Base-by-base conservation (phyloP, 345 rosid genomes). In the Lepidium aucheri region DNA sequence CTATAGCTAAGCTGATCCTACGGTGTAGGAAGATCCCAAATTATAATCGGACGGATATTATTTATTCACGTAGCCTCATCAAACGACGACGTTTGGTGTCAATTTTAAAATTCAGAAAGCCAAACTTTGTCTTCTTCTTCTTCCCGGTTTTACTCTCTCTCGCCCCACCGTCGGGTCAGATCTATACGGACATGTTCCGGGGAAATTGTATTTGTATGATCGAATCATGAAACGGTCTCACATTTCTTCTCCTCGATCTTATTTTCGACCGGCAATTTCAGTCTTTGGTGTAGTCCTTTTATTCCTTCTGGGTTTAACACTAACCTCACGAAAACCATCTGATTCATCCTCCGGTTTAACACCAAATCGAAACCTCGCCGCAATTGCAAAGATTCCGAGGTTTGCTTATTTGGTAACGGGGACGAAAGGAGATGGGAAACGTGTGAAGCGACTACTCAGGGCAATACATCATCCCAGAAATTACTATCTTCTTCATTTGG, bases 391-490 rank as follows among this genome's bases (percentile, higher is more conserved):
- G 30, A 72, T 72, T 30, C 92, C 97, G 44, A 81, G 80, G 61
- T 63, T 93, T 33, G 97, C 97, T 1, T 90, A 90, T 80, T 45
- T 85, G 69, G 78, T 93, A 20, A 74, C 88, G 15, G 99, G 99
- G 32, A 86, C 95, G 9, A 88, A 80, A 76, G 92, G 86, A 20
- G 99, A 93, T 30, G 83, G 45, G 72, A 55, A 76, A 20, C 80
- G 83, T 6, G 74, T 88, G 66, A 85, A 75, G 74, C 75, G 97
- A 10, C 66, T 93, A 26, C 79, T 93, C 18, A 79, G 79, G 45
- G 96, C 95, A 28, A 80, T 76, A 52, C 85, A 93, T 63, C 94
- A 90, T 62, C 96, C 96, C 22, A 76, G 89, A 68, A 93, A 90
- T 70, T 81, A 82, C 85, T 88, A 93, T 41, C 58, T 88, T 55